A percentile compares a stretch with the other conserved stretches of the same genome.
These are phyloP conservation scores for Schoenoplectus triqueter DNA, from an alignment of 202 grass and related monocot genomes.

Conservation along the genomic window DNA sequence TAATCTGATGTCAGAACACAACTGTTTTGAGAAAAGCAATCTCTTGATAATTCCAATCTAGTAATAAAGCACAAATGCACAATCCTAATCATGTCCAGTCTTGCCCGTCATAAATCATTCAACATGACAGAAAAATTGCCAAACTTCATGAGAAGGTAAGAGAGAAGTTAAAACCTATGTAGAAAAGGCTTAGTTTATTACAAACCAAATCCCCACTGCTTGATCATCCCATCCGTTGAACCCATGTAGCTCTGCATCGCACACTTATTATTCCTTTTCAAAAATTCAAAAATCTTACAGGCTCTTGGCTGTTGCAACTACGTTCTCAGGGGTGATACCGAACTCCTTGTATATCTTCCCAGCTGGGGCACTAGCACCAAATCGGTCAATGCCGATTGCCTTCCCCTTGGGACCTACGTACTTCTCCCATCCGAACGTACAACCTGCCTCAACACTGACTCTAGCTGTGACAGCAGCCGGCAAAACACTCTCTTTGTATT, in stretches of 20 bases:
- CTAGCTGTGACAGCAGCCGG: conserved; percentile 63
- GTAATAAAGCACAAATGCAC: conserved; percentile 17
- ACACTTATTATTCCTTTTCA: conserved; percentile 25
- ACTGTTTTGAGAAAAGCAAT: too few relatives aligned
- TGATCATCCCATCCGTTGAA: conserved; percentile 17
- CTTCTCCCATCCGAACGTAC: conserved; percentile 79
- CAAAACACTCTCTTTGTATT: conserved; percentile 87
- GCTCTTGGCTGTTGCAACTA: conserved; percentile 72
- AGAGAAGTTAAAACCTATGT: conserved; percentile 2
- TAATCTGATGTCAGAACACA: too few relatives aligned
- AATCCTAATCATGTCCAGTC: conserved; percentile 23
- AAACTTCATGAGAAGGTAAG: background rate
- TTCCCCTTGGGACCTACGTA: conserved; percentile 65
- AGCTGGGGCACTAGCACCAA: conserved; percentile 86
- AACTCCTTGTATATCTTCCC: conserved; percentile 82
- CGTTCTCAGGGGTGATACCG: conserved; percentile 60
- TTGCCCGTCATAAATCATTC: conserved; percentile 4
- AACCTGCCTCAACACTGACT: conserved; percentile 76
- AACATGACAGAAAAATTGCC: background rate
- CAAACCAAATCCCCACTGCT: conserved; percentile 23
- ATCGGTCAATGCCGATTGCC: conserved; percentile 82
- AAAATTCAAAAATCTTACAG: conserved; percentile 56
- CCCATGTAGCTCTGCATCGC: background rate
- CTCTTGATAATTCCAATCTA: conserved; percentile 23
- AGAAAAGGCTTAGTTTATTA: conserved; percentile 37